Evolutionary conservation across 371 early-diverging fungal species (phyloP).

Genomic region (Mucor racemosus): DNA sequence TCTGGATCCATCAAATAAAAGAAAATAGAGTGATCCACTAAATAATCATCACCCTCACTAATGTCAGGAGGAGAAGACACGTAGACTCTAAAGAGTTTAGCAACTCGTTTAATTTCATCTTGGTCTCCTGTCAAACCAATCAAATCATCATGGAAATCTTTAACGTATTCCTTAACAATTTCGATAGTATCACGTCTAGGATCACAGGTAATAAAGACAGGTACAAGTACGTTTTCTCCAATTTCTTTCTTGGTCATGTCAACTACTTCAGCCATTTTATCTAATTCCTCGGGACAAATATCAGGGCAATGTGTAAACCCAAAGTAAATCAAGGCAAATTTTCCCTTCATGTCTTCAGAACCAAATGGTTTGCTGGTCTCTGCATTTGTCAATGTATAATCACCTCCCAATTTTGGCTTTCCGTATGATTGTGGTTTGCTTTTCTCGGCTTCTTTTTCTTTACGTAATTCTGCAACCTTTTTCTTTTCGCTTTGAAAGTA

Average conservation of each 20-base stretch:
- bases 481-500: conserved; percentile 72
- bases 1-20: conserved; percentile 95
- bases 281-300: conserved; percentile 98
- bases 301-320: conserved; percentile 99
- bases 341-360: conserved; percentile 68
- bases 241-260: conserved; percentile 70
- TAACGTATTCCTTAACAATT: conserved; percentile 86
- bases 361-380: conserved; percentile 44
- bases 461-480: conserved; percentile 55
- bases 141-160: conserved; percentile 93
- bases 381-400: conserved; percentile 87
- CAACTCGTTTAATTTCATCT: conserved; percentile 82
- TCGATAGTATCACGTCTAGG: conserved; percentile 91
- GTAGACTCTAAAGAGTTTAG: conserved; percentile 94
- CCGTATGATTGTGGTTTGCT: conserved; percentile 56
- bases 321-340: conserved; percentile 91
- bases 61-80: conserved; percentile 87
- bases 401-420: conserved; percentile 92
- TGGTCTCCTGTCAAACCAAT: conserved; percentile 91
- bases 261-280: conserved; percentile 94
- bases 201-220: conserved; percentile 97
- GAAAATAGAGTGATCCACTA: conserved; percentile 98
- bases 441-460: conserved; percentile 43
- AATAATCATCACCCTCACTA: conserved; percentile 87
- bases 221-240: conserved; percentile 68